Evolutionary conservation across 129 eudicot species (phyloP).

Genomic region (Artemisia annua): DNA sequence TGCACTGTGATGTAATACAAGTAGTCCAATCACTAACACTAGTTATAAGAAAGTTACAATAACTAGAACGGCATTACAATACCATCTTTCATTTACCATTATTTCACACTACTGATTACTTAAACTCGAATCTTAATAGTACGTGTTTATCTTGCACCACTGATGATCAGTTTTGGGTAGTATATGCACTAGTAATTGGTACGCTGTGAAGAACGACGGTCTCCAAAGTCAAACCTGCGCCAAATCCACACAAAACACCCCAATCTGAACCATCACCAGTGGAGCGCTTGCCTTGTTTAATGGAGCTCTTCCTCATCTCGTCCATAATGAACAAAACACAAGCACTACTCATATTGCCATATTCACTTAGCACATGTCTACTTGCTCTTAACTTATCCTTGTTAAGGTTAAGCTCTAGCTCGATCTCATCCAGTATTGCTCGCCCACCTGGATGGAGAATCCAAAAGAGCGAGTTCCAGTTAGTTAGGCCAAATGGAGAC

Average conservation of each 20-base stretch:
- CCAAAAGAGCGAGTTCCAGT: conserved; percentile 51
- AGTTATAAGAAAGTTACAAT: too few relatives aligned
- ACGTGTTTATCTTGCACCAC: too few relatives aligned
- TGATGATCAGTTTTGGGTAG: too few relatives aligned
- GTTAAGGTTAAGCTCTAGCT: neutral
- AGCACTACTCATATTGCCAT: conserved; percentile 7
- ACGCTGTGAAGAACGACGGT: conserved; percentile 2
- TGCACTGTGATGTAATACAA: too few relatives aligned
- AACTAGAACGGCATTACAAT: too few relatives aligned
- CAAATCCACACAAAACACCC: conserved; percentile 8
- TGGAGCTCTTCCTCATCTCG: conserved; percentile 9
- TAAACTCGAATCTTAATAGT: too few relatives aligned
- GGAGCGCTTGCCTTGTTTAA: neutral
- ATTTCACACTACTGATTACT: too few relatives aligned
- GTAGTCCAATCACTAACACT: too few relatives aligned
- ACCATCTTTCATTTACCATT: too few relatives aligned
- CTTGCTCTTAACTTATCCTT: conserved; percentile 3
- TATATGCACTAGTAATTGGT: too few relatives aligned
- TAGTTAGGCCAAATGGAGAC: conserved; percentile 27
- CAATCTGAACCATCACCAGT: conserved; percentile 16
- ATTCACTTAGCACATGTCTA: conserved; percentile 4
- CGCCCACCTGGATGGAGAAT: conserved; percentile 32
- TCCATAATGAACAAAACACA: conserved; percentile 2
- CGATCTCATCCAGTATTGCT: neutral
- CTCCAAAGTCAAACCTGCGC: conserved; percentile 11